These are phyloP conservation scores for Aegle marmelos DNA, from an alignment of 345 rosid genomes.

Conservation along the genomic window DNA sequence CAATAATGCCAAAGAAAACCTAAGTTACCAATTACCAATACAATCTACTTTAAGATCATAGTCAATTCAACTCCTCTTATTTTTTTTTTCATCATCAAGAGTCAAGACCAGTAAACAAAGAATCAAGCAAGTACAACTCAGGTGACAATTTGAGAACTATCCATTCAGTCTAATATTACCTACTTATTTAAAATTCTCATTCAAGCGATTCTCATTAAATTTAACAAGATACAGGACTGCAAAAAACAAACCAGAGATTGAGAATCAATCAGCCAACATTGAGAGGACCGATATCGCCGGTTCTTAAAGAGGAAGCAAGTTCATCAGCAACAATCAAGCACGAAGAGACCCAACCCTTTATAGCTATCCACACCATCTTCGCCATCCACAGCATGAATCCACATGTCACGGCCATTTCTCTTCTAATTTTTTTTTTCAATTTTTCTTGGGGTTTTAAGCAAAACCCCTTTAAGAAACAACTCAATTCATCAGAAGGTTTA, in stretches of 20 bases:
- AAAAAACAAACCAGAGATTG: slow-evolving; percentile 21
- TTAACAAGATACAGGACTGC: neutral
- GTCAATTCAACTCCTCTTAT: neutral
- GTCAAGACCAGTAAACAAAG: neutral
- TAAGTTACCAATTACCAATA: neutral
- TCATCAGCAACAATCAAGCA: slow-evolving; percentile 87
- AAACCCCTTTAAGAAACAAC: neutral
- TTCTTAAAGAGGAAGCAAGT: slow-evolving; percentile 65
- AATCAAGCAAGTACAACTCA: neutral
- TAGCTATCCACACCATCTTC: slow-evolving; percentile 61
- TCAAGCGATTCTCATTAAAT: neutral
- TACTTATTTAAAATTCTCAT: neutral
- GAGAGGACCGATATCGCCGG: slow-evolving; percentile 86
- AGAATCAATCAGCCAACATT: slow-evolving; percentile 52
- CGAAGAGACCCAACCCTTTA: slow-evolving; percentile 74
- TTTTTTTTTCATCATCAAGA: neutral
- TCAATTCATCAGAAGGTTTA: neutral
- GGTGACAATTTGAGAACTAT: no score
- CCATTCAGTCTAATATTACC: neutral
- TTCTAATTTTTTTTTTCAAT: no score
- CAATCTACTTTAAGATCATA: neutral
- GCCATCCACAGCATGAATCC: slow-evolving; percentile 56
- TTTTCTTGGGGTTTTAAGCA: neutral
- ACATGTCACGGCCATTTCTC: slow-evolving; percentile 63
- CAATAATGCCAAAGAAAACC: neutral